Evolutionary conservation across 495 filamentous ascomycete species (phyloP), one percentile per base, ranked within the genome.

Genomic region (Neurospora hispaniola): DNA sequence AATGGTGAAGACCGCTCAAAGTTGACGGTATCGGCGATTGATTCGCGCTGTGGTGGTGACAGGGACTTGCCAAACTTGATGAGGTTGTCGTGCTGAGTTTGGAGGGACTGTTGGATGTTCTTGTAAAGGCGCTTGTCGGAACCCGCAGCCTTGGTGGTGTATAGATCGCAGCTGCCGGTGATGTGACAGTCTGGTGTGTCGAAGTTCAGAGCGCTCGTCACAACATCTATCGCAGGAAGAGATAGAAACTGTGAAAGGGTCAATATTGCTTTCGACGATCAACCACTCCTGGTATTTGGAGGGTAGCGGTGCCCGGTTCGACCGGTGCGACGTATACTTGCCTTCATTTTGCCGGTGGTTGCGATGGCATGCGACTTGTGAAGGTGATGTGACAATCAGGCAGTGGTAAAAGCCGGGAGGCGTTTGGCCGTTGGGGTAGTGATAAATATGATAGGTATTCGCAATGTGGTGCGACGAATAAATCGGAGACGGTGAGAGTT

Each of bases 81-180:
- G 7, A 95, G 88, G 3, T 93, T 91, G 76, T 94, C 92, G 85
- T 98, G 93, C 79, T 97, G 93, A 20, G 90, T 88, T 75, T 97
- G 93, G 41, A 99, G 89, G 3, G 90, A 91, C 72, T 93, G 87
- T 76, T 97, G 94, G 79, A 99, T 97, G 74, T 90, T 90, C 80
- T 95, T 95, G 87, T 98, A 98, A 4, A 98, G 86, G 73, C 97
- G 98, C 85, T 97, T 97, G 81, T 99, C 96, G 76, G 89, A 87
- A 44, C 94, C 92, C 59, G 95, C 93, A 16, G 96, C 94, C 82
- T 98, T 98, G 43, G 94, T 98, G 9, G 94, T 98, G 85, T 97
- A 99, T 23, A 98, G 88, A 80, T 99, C 96, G 85, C 94, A 97
- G 66, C 93, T 91, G 71, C 96, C 96, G 14, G 92, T 88, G 75